phyloP scores from a whole-genome alignment of 169 alveolate species.

The Plasmodium blacklocki region DNA sequence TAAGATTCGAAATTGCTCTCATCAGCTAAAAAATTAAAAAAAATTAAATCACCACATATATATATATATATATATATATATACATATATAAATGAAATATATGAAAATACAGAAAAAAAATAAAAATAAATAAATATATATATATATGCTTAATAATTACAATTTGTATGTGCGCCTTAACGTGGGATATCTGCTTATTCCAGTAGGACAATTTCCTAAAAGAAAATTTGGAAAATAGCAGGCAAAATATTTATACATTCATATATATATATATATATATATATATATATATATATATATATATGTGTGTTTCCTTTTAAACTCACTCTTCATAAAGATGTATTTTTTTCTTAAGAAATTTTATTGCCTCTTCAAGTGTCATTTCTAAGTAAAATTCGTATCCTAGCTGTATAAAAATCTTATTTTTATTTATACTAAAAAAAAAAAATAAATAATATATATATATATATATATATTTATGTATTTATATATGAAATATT shows the following conservation, averaged over 20 bases:
- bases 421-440: conserved; percentile 51
- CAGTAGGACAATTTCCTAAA: conserved; percentile 66
- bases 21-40: conserved; percentile 58
- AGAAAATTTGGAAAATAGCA: conserved; percentile 4
- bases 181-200: conserved; percentile 57
- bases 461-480: neutral
- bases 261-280: neutral
- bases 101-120: neutral
- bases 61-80: neutral
- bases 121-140: too few species aligned
- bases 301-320: neutral
- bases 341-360: conserved; percentile 65
- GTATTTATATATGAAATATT: neutral
- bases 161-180: conserved; percentile 75
- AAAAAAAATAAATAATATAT: neutral
- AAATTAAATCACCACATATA: neutral
- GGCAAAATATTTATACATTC: neutral
- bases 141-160: conserved; percentile 23
- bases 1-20: conserved; percentile 70
- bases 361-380: conserved; percentile 81
- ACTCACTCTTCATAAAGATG: conserved; percentile 76
- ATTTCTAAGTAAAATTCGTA: conserved; percentile 82
- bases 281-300: neutral
- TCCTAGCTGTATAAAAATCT: conserved; percentile 79
- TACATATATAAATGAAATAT: neutral